Evolutionary conservation across 768 basidiomycete species (phyloP), one percentile per base, ranked within the genome.

Genomic region (Rickenella mellea): DNA sequence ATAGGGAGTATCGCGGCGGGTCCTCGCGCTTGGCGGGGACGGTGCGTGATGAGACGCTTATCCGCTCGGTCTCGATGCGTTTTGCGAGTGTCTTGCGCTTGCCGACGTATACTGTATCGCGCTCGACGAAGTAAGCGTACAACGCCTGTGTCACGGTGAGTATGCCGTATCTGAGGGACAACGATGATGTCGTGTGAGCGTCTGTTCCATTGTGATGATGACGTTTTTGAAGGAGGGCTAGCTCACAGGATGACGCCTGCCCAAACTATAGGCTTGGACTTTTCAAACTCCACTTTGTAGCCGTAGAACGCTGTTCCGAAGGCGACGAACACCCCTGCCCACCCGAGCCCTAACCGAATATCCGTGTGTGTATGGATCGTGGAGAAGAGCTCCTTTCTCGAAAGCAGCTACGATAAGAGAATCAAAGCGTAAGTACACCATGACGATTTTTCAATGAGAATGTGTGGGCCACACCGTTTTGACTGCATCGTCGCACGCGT

Each of bases 61-160:
- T 76, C 49, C 83, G 79, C 57, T 97, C 92, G 2, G 88, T 90
- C 36, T 93, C 81, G 55, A 96, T 94, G 83, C 88, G 73, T 59
- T 88, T 90, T 12, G 86, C 85, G 48, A 94, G 78, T 12, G 86
- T 83, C 63, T 93, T 91, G 48, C 92, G 78, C 57, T 83, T 88
- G 27, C 92, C 92, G 20, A 85, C 78, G 56, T 90, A 97, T 46
- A 94, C 78, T 40, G 77, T 81, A 45, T 85, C 72, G 26, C 83
- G 80, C 58, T 93, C 90, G 43, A 93, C 61, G 49, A 88, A 86
- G 56, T 84, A 87, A n/a, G 83, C 73, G 55, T 94, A 94, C 25
- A 87, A 64, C 10, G 83, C 74, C 59, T 90, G 83, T 9, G 80
- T 55, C 21, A 72, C 57, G 2, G 84, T 87, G 47, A 97, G 65